Evolutionary conservation across 352 stramenopile species (phyloP).

Genomic region (Bremia lactucae): DNA sequence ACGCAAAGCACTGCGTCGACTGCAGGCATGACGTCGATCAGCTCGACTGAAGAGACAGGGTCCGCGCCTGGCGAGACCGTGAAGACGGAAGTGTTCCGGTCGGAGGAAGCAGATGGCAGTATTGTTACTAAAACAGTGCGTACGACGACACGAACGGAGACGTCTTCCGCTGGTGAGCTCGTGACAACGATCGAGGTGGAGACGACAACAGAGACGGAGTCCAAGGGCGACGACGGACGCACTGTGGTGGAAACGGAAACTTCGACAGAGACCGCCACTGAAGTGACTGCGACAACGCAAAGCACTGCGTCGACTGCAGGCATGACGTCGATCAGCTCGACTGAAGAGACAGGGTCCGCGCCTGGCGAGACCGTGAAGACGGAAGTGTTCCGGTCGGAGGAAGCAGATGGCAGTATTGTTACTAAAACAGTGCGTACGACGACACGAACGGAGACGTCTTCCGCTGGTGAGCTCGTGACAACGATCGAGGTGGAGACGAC

Average conservation of each 20-base stretch:
- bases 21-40: constrained; percentile 9
- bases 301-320: constrained; percentile 8
- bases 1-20: constrained; percentile 2
- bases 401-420: constrained; percentile 10
- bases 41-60: constrained; percentile 10
- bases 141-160: constrained; percentile 4
- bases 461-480: not conserved
- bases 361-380: constrained; percentile 8
- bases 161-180: not conserved
- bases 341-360: constrained; percentile 3
- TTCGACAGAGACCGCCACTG: constrained; percentile 11
- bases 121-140: constrained; percentile 18
- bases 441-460: not conserved
- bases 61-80: constrained; percentile 1
- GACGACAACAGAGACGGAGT: constrained; percentile 1
- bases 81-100: constrained; percentile 4
- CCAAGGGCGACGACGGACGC: constrained; percentile 2
- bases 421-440: constrained; percentile 18
- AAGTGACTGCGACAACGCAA: constrained; percentile 7
- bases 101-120: constrained; percentile 4
- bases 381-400: constrained; percentile 5
- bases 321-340: constrained; percentile 16
- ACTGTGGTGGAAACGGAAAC: constrained; percentile 8
- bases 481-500: constrained; percentile 8
- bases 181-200: constrained; percentile 6